Percentiles rank a stretch among this genome's conserved stretches.
Conservation (phyloP, 2,329 filamentous ascomycete genomes). For the Rutstroemia sp. region DNA sequence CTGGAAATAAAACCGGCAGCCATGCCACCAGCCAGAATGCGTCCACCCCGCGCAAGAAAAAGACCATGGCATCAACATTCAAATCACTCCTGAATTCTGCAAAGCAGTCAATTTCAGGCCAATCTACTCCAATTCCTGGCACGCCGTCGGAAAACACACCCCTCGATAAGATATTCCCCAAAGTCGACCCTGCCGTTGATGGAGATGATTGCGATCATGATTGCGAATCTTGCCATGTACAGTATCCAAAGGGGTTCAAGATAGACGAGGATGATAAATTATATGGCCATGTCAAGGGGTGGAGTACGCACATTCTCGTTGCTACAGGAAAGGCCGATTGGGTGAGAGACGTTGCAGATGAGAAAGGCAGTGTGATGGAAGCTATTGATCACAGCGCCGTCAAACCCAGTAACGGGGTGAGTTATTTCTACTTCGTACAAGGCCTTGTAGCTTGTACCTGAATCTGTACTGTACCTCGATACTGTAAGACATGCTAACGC, state of each 20-base stretch:
- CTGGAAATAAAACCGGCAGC: neutral
- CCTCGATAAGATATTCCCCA: constrained; percentile 54
- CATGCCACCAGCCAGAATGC: neutral
- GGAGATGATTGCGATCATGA: constrained; percentile 86
- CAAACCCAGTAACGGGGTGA: constrained; percentile 61
- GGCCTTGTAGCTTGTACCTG: neutral
- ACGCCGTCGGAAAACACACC: constrained; percentile 18
- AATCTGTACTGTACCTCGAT: constrained; percentile 12
- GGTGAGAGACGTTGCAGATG: constrained; percentile 81
- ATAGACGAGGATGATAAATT: constrained; percentile 72
- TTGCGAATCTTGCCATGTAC: constrained; percentile 72
- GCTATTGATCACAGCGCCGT: constrained; percentile 52
- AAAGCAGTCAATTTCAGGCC: constrained; percentile 20
- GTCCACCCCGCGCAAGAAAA: constrained; percentile 1
- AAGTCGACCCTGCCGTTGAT: constrained; percentile 67
- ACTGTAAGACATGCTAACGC: constrained; percentile 2
- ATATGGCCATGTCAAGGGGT: constrained; percentile 80
- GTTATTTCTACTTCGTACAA: constrained; percentile 20
- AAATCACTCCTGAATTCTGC: constrained; percentile 24
- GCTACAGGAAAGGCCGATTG: constrained; percentile 96
- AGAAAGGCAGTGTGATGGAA: constrained; percentile 79
- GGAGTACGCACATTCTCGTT: constrained; percentile 83
- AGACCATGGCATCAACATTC: constrained; percentile 22
- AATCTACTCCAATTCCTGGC: constrained; percentile 20
- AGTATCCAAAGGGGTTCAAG: constrained; percentile 64